Evolutionary conservation across 352 stramenopile species (phyloP), one percentile per base, ranked within the genome.

Genomic region (Phytophthora hibernalis): DNA sequence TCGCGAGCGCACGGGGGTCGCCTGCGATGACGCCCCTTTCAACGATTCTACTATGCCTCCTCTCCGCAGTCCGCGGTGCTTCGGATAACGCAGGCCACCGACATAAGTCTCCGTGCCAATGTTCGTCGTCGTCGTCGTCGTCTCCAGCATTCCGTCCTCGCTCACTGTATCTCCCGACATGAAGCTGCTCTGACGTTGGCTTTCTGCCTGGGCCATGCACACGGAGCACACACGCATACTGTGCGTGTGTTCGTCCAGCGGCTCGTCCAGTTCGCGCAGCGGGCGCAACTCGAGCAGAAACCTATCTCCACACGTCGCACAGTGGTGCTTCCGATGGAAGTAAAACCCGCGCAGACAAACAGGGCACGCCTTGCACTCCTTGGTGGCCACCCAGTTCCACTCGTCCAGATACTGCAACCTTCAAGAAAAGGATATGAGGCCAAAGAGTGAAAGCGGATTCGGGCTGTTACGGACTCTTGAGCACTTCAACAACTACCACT

Each of bases 281-380:
- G 87, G 9, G 85, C 84, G 50, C 87, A 95, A 37, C 43, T 82
- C 2, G 81, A 83, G 65, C 87, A 95, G 26, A 93, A 3, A 93
- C 85, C 56, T n/a, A n/a, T 93, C 85, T 18, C 85, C 85, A 68
- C 85, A 93, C 5, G 85, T 86, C 1, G 82, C 70, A 49, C 85
- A 93, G 55, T 93, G 85, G 54, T 92, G 80, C 50, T 91, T 91
- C 18, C 85, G 74, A 67, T 88, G 87, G 54, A 93, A 92, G 51
- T 89, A 88, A 55, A 95, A 95, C 0, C 76, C 79, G 20, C 83
- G 85, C 2, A 93, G 56, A 65, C 87, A 95, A 44, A 95, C 85
- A 1, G 83, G 82, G 54, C 87, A 95, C 0, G 84, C 85, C 69
- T 92, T 92, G 50, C 87, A 82, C 22, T 93, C 85, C 21, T 82